phyloP scores from a whole-genome alignment of 441 rosid genomes.

The Dalechampia spathulata region DNA sequence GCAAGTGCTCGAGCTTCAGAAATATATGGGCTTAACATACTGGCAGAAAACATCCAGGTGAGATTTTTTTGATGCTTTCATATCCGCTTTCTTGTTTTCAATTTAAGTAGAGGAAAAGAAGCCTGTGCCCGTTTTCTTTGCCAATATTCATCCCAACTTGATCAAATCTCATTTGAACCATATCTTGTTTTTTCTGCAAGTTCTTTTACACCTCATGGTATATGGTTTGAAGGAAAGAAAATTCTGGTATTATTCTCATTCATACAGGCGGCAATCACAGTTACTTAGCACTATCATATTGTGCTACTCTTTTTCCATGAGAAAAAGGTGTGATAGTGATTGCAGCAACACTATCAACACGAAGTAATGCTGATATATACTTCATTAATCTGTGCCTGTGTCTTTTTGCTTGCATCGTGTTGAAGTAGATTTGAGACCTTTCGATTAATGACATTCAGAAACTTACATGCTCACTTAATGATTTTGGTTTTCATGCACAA shows the following conservation, averaged over 20 bases:
- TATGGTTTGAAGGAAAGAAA: not conserved
- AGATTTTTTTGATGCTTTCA: slow-evolving; percentile 22
- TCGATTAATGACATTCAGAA: no score
- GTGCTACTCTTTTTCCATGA: no score
- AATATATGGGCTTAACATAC: slow-evolving; percentile 75
- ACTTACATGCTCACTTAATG: no score
- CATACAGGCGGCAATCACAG: not conserved
- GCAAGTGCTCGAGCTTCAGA: slow-evolving; percentile 92
- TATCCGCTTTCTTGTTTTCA: slow-evolving; percentile 9
- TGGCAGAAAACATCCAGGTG: slow-evolving; percentile 71
- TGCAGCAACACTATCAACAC: no score
- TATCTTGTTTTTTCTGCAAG: not conserved
- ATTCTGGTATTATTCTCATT: not conserved
- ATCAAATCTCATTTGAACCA: not conserved
- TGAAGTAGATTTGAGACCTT: no score
- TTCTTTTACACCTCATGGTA: not conserved
- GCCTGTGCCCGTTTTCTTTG: not conserved
- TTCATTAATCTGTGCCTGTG: no score
- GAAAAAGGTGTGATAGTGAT: no score
- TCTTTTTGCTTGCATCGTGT: no score
- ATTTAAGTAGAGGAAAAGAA: not conserved
- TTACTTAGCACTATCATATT: not conserved
- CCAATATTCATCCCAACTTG: not conserved
- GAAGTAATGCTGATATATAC: no score
- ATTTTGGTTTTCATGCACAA: no score